Evolutionary conservation across 2,329 filamentous ascomycete species (phyloP), one percentile per base, ranked within the genome.

Genomic region (Xylaria sp.): DNA sequence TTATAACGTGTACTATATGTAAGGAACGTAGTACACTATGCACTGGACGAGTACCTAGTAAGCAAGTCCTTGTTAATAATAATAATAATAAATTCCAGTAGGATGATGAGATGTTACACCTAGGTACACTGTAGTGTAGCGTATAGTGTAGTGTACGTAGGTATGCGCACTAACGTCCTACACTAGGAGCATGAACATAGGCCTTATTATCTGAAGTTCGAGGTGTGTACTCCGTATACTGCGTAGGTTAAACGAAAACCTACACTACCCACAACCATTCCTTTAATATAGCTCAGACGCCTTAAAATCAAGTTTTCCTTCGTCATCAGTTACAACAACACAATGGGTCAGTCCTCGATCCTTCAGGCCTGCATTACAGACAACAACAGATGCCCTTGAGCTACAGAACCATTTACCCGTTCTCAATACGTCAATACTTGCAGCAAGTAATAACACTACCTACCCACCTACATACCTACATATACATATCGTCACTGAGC

Each of bases 241-340:
- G n/a, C n/a, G n/a, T n/a, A 29, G 33, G 54, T 51, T 47, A 20
- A 7, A 6, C 15, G 15, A 17, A 15, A n/a, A 17, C 13, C 38
- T 42, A 42, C 38, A n/a, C 38, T 25, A 47, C 54, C 42, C 47
- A 39, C 11, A n/a, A 54, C 44, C 42, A n/a, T 27, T 63, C 61
- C 61, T 63, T 53, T 63, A 63, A 63, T 67, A 42, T 67, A 36
- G 65, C 61, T 67, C 65, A 62, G 60, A 13, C 60, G 50, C 56
- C 65, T 56, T 36, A 29, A n/a, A 33, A n/a, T n/a, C n/a, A 42
- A 47, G 17, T 47, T 53, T 53, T 57, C 29, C n/a, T 31, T 9
- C 20, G 22, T 17, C 6, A 3, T 44, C 13, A 29, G n/a, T n/a
- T 13, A 27, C 45, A 17, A 25, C 13, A 38, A 29, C 27, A 15